A percentile compares a stretch with the other conserved stretches of the same genome.
Conservation (phyloP, 2,329 filamentous ascomycete genomes). For the Sporothrix variecibatus region DNA sequence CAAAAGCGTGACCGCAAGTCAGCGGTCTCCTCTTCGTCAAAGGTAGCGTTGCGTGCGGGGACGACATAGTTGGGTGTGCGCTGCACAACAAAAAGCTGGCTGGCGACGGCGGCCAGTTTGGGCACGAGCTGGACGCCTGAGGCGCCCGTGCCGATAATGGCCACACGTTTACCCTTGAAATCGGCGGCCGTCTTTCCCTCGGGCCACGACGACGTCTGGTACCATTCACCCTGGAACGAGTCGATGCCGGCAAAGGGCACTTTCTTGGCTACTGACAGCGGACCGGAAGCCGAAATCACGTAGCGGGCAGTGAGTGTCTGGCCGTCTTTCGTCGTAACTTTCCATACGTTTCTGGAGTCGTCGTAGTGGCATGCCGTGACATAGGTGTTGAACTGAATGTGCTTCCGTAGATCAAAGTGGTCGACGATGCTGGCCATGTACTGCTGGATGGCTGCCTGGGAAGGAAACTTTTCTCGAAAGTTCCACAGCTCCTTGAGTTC, state of each 20-base stretch:
- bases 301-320: slow-evolving; percentile 50
- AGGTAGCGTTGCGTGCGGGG: slow-evolving; percentile 35
- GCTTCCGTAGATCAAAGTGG: slow-evolving; percentile 46
- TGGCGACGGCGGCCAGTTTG: slow-evolving; percentile 63
- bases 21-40: slow-evolving; percentile 1
- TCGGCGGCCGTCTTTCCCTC: slow-evolving; percentile 50
- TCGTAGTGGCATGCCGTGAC: slow-evolving; percentile 52
- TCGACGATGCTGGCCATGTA: slow-evolving; percentile 12
- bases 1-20: slow-evolving; percentile 7
- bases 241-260: slow-evolving; percentile 66
- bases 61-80: slow-evolving; percentile 72
- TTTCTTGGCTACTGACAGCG: slow-evolving; percentile 62
- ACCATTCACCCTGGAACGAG: slow-evolving; percentile 54
- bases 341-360: slow-evolving; percentile 56
- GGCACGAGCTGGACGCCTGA: slow-evolving; percentile 78
- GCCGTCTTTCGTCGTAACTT: slow-evolving; percentile 34
- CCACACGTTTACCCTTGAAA: slow-evolving; percentile 66
- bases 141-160: slow-evolving; percentile 75
- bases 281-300: slow-evolving; percentile 63
- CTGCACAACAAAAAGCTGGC: slow-evolving; percentile 75
- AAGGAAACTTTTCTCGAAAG: slow-evolving; percentile 41
- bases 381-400: slow-evolving; percentile 54
- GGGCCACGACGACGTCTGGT: slow-evolving; percentile 61
- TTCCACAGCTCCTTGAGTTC: slow-evolving; percentile 53
- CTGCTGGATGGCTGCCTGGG: slow-evolving; percentile 19